A percentile compares a stretch with the other conserved stretches of the same genome.
These are phyloP conservation scores for Leptomonas pyrrhocoris DNA, from an alignment of 208 protist species.

Conservation along the genomic window DNA sequence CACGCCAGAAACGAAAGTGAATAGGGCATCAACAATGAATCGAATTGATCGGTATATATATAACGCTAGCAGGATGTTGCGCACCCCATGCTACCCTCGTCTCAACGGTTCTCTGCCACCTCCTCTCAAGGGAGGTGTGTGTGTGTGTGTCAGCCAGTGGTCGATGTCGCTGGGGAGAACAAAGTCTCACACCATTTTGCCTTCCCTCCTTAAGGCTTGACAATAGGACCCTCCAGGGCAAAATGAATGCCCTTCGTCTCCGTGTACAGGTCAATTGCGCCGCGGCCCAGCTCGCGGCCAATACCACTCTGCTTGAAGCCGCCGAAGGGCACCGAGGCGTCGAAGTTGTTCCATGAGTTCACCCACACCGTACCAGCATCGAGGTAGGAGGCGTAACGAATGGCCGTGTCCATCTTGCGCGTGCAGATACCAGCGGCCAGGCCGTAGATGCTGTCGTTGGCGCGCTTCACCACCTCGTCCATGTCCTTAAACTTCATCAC, in stretches of 20 bases:
- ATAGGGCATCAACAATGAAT: slow-evolving; percentile 1
- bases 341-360: slow-evolving; percentile 88
- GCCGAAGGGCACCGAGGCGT: slow-evolving; percentile 73
- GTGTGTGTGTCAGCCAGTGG: too few relatives aligned
- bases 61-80: too few relatives aligned
- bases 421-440: slow-evolving; percentile 88
- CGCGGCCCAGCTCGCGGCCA: slow-evolving; percentile 79
- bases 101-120: too few relatives aligned
- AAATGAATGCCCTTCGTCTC: slow-evolving; percentile 75
- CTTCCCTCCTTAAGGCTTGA: slow-evolving; percentile 51
- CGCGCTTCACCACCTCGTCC: slow-evolving; percentile 78
- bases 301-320: slow-evolving; percentile 90
- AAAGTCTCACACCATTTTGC: neutral
- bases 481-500: slow-evolving; percentile 85
- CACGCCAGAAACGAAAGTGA: neutral
- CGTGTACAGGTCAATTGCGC: slow-evolving; percentile 76
- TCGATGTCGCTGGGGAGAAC: too few relatives aligned
- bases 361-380: slow-evolving; percentile 90
- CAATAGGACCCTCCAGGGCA: slow-evolving; percentile 54
- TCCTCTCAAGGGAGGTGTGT: too few relatives aligned
- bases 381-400: slow-evolving; percentile 54
- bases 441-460: slow-evolving; percentile 84
- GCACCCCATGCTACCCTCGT: too few relatives aligned
- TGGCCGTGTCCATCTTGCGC: slow-evolving; percentile 65
- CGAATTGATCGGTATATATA: slow-evolving; percentile 9